Evolutionary conservation across 2,329 filamentous ascomycete species (phyloP).

Genomic region (Calonectria pseudoreteaudii): DNA sequence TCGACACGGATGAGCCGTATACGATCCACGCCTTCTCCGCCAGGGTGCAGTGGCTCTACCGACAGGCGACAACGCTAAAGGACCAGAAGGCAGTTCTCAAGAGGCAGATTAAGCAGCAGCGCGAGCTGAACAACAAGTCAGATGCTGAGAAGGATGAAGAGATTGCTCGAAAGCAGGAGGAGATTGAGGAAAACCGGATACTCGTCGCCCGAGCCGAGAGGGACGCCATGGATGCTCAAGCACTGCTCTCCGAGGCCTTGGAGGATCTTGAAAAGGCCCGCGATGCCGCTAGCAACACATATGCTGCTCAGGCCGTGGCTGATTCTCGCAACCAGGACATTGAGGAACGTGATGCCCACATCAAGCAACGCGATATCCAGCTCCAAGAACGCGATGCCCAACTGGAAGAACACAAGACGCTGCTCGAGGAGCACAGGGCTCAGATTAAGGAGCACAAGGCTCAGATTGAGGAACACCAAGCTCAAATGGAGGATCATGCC

Average conservation of each 20-base stretch:
- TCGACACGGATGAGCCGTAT: constrained; percentile 71
- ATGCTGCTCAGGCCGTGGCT: constrained; percentile 39
- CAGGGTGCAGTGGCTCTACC: constrained; percentile 83
- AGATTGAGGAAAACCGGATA: constrained; percentile 61
- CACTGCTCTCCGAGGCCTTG: constrained; percentile 61
- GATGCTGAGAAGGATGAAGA: constrained; percentile 78
- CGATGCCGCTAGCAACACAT: constrained; percentile 39
- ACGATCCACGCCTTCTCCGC: constrained; percentile 80
- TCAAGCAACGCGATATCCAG: constrained; percentile 21
- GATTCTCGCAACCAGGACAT: constrained; percentile 54
- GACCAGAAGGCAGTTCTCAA: constrained; percentile 92
- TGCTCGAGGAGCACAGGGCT: constrained; percentile 37
- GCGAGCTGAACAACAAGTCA: constrained; percentile 89
- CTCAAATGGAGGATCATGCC: constrained; percentile 36
- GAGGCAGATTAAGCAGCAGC: constrained; percentile 94
- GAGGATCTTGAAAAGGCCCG: constrained; percentile 59
- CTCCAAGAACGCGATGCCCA: constrained; percentile 37
- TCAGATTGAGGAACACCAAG: constrained; percentile 49
- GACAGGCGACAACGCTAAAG: constrained; percentile 79
- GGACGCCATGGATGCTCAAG: constrained; percentile 54
- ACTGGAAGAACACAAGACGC: constrained; percentile 33
- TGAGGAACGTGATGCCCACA: constrained; percentile 35
- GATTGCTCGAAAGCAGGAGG: constrained; percentile 67
- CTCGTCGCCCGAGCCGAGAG: constrained; percentile 52
- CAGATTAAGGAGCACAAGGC: constrained; percentile 51